phyloP scores from a whole-genome alignment of 2,329 filamentous ascomycete species.

The Epichloe scottii region DNA sequence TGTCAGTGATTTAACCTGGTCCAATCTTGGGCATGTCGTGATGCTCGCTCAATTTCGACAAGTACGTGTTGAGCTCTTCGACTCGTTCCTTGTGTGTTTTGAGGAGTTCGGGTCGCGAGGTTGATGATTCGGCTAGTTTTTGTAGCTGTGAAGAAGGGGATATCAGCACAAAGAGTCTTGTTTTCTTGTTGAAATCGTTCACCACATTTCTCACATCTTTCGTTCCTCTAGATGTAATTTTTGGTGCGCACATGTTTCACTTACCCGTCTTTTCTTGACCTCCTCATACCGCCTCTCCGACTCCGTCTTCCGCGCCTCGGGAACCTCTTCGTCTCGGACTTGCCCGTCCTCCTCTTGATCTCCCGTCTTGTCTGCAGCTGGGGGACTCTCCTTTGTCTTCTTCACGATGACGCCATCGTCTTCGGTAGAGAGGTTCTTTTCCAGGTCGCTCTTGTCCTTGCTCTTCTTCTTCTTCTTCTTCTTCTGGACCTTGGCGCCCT shows the following conservation, averaged over 20 bases:
- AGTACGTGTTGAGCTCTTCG: conserved; percentile 87
- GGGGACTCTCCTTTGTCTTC: not conserved
- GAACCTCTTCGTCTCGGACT: conserved; percentile 18
- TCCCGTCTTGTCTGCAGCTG: conserved; percentile 13
- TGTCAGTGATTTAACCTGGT: conserved; percentile 33
- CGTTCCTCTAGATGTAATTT: too few species aligned
- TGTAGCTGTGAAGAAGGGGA: conserved; percentile 47
- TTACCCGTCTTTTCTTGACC: conserved; percentile 63
- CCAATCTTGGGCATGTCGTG: conserved; percentile 82
- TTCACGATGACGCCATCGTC: conserved; percentile 8
- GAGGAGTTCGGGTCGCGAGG: conserved; percentile 57
- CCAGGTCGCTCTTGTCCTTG: conserved; percentile 31
- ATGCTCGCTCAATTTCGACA: conserved; percentile 87
- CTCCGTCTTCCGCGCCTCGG: conserved; percentile 58
- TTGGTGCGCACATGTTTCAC: conserved; percentile 18
- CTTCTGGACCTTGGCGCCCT: conserved; percentile 58
- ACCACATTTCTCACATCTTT: too few species aligned
- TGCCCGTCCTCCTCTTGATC: conserved; percentile 17
- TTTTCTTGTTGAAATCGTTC: too few species aligned
- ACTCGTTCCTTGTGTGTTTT: conserved; percentile 97
- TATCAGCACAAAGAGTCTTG: too few species aligned
- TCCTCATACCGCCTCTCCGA: conserved; percentile 75
- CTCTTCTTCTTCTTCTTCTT: conserved; percentile 54
- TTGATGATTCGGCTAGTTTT: conserved; percentile 54
- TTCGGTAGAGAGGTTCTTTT: conserved; percentile 31